Percentiles rank a stretch among this genome's conserved stretches.
Conservation (phyloP, 192 early-diverging fungal genomes). For the Coemansia sp. region DNA sequence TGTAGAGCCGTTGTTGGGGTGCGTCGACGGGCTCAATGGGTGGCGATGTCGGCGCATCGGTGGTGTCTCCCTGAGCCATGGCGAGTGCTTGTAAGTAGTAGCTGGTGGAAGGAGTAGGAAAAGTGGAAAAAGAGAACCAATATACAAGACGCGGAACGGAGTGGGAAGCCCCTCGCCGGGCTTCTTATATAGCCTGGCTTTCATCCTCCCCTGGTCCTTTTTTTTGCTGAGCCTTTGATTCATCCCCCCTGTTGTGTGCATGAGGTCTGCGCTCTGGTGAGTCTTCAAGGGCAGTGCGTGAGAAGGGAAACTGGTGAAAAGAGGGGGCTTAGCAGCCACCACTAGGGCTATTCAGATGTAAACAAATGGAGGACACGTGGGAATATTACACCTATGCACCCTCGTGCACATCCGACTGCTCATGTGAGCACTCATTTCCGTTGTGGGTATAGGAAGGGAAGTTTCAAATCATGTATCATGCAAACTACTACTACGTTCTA, state of each 20-base stretch:
- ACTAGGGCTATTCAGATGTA: neutral
- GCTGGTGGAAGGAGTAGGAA: neutral
- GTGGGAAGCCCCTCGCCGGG: neutral
- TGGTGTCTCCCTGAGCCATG: slow-evolving; percentile 7
- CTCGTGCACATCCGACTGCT: neutral
- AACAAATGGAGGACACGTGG: slow-evolving; percentile 6
- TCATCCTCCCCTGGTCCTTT: neutral
- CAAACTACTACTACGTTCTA: neutral
- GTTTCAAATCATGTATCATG: no score
- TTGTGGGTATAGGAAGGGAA: no score
- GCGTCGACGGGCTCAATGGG: slow-evolving; percentile 5
- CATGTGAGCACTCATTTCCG: neutral
- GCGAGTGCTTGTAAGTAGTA: neutral
- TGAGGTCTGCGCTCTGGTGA: neutral
- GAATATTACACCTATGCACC: neutral
- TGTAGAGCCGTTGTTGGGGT: slow-evolving; percentile 51
- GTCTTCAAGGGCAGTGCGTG: slow-evolving; percentile 5
- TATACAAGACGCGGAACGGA: neutral
- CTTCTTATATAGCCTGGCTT: slow-evolving; percentile 9
- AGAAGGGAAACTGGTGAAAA: neutral
- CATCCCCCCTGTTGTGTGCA: neutral
- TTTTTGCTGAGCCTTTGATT: neutral
- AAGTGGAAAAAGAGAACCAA: slow-evolving; percentile 6
- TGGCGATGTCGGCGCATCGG: neutral
- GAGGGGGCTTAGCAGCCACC: slow-evolving; percentile 1